Evolutionary conservation across 768 basidiomycete species (phyloP), one percentile per base, ranked within the genome.

Genomic region (Rhizopogon vesiculosus): DNA sequence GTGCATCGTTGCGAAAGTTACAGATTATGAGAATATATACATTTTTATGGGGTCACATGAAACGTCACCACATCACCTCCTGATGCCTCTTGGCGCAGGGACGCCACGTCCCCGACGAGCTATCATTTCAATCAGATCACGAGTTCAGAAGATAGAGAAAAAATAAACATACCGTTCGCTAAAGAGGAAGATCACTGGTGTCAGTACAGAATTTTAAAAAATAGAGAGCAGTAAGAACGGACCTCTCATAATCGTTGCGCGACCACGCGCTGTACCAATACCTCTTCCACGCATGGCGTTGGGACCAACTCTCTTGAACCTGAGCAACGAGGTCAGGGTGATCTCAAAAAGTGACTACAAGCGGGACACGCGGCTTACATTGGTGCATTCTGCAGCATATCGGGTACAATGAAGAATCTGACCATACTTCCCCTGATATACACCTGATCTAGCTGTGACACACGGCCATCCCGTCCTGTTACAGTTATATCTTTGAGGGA

Each of bases 361-460:
- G 58, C 18, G 25, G 25, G 56, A 41, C 56, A 42, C 39, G 42
- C 53, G 54, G 77, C 91, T 70, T 68, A 95, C 97, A 99, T 99
- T 18, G 97, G 97, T 13, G 97, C 97, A 70, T 98, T 98, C 69
- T 98, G 91, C 62, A 99, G 78, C 91, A 99, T 98, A 73, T 98
- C 97, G 54, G 97, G 97, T 19, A 99, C 97, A 71, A 98, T 98
- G 76, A 98, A 96, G 79, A 97, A 98, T 61, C 97, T 82, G 61
- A 98, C 79, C 91, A 98, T 97, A 70, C 93, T 95, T 56, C 97
- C 97, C 64, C 97, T 81, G 63, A 99, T 99, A 74, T 99, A 99
- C 33, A 98, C 96, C 72, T 98, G 96, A 76, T 98, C 97, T 50
- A 99, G 80, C 70, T 99, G 97, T 12, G 97, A 97, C 29, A 99